Evolutionary conservation across 306 rosid species (phyloP), one percentile per base, ranked within the genome.

Genomic region (Citrullus mucosospermus): DNA sequence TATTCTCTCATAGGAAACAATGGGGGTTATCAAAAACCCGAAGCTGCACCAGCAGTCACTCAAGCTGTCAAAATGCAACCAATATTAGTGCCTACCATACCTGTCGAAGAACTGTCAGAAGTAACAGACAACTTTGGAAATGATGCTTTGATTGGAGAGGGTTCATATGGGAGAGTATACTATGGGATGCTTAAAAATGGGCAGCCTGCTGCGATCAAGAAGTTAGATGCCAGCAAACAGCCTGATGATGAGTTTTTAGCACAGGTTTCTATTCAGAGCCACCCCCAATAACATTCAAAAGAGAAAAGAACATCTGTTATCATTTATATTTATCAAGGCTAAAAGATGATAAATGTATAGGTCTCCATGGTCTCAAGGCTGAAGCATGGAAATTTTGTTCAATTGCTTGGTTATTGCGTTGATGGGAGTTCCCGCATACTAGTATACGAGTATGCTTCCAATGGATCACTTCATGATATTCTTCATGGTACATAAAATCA

Each of bases 381-480:
- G 80, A 77, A 59, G 80, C 70, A 77, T 2, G 80, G 59, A 25
- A 56, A 77, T 77, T 77, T 77, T 58, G 80, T 77, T 59, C 80
- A 77, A 77, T 59, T 77, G 80, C 70, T 77, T 59, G 80, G 80
- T 43, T 77, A 77, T 60, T 77, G 70, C 69, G 22, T 77, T 44
- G 80, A 77, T 59, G 80, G 80, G 22, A 77, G n/a, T 77, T 77
- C 80, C 16, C 80, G 80, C 9, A 77, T 77, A 58, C 57, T 77
- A 9, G 69, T 69, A 9, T 77, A 77, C n/a, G 70, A 77, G 80
- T 77, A 20, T 41, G 80, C 80, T 58, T 77, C 80, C 43, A 77
- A 77, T 43, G 80, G 80, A 77, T 77, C 80, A 14, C 80, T 77
- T 77, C 80, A 77, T 77, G 80, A 77, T 60, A 77, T 77, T 41